These are phyloP conservation scores for Trametes meyenii DNA, from an alignment of 768 basidiomycete genomes.

Conservation along the genomic window DNA sequence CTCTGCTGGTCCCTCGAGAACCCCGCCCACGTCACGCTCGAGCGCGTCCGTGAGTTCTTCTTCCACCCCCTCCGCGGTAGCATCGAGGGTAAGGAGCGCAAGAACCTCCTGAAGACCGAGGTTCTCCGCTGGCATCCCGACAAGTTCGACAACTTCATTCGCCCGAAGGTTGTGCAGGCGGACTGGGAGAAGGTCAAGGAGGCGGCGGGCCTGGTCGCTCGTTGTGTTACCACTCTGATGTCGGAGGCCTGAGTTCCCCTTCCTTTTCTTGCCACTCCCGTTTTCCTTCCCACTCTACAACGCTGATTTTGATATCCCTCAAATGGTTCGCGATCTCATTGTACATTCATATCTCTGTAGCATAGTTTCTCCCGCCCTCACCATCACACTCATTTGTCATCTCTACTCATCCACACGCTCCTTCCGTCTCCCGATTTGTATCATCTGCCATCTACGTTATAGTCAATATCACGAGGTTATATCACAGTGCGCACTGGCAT, in stretches of 20 bases:
- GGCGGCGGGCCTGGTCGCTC: slow-evolving; percentile 12
- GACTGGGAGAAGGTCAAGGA: slow-evolving; percentile 12
- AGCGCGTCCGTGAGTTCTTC: slow-evolving; percentile 43
- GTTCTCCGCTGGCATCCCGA: slow-evolving; percentile 60
- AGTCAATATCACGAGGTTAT: neutral
- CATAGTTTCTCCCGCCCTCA: neutral
- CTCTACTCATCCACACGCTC: neutral
- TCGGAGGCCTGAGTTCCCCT: neutral
- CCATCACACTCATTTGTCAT: neutral
- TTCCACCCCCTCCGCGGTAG: slow-evolving; percentile 39
- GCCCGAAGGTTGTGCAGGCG: neutral
- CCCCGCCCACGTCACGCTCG: slow-evolving; percentile 39
- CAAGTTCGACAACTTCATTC: slow-evolving; percentile 42
- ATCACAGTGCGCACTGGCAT: neutral
- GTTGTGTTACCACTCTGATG: slow-evolving; percentile 9
- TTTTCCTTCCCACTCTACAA: neutral
- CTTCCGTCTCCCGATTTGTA: neutral
- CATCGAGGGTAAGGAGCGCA: slow-evolving; percentile 35
- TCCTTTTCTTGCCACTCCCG: neutral
- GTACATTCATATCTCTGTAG: slow-evolving; percentile 3
- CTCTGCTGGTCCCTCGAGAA: slow-evolving; percentile 26
- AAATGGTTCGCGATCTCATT: neutral
- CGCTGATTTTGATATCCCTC: neutral
- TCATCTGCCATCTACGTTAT: neutral
- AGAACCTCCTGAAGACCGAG: slow-evolving; percentile 45